Evolutionary conservation across 192 early-diverging fungal species (phyloP), one percentile per base, ranked within the genome.

Genomic region (Paraglomus occultum): DNA sequence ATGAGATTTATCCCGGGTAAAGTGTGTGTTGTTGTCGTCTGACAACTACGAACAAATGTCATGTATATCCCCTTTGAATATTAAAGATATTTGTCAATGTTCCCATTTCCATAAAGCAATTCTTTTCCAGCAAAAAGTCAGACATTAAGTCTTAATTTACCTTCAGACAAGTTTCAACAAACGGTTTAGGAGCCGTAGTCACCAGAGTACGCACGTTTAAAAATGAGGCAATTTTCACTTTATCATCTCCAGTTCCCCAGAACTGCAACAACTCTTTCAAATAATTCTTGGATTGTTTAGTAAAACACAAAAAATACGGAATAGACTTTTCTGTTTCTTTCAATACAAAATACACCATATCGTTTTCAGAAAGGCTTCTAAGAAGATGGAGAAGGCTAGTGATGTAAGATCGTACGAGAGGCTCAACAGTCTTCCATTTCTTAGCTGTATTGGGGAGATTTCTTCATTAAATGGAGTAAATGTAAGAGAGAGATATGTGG

Each of bases 1-100:
- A 98, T 96, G 72, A 98, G 88, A 73, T 91, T 87, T 79, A 97
- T 90, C 44, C 83, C 80, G 6, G 91, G 86, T 74, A 95, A 83
- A 8, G 93, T 94, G 72, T 91, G 87, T 15, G 89, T 60, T 44
- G 83, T 93, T 12, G 92, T 95, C 67, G 82, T 87, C 64, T 89
- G 89, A 65, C 88, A 89, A 64, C 81, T 80, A 54, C 87, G 83
- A 51, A 93, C 86, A 80, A 93, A 97, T 0, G 90, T 90, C 54
- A 87, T 77, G 65, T 96, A 95, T 4, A 91, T 81, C 6, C 88
- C 88, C 82, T 97, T 94, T 66, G 94, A 77, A 31, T 77, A 79
- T 40, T 40, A 6, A 66, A 40, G 40, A 49, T 22, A 65, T 4
- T n/a, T 11, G 43, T 52, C 53, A 66, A 40, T 8, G 39, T 31